Base-by-base conservation (phyloP, 495 filamentous ascomycete genomes). In the Aspergillus biplanus region DNA sequence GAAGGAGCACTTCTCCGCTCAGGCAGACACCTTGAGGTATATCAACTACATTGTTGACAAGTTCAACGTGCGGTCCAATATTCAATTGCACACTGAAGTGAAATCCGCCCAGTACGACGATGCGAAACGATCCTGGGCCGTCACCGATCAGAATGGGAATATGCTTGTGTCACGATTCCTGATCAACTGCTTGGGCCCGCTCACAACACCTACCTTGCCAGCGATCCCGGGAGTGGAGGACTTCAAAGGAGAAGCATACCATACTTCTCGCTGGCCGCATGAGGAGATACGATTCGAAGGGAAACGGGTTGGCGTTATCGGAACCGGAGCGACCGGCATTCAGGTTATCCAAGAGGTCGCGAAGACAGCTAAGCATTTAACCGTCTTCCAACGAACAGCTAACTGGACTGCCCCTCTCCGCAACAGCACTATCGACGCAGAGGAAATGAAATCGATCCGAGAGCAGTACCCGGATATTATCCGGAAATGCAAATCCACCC, bases 261-360 rank as follows among this genome's bases (percentile, higher is more conserved):
- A 87, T 61, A 77, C 83, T 0, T 80, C 82, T 2, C 76, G 79
- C 62, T 86, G 84, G 85, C 84, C 83, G 0, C 70, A 78, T 21
- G 63, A 76, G 7, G 67, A 70, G 15, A 69, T 81, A 27, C 68
- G 81, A 57, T 64, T 83, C 18, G 69, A 68, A 33, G 73, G 78
- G 52, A 84, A 85, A 70, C 68, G 73, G 7, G 69, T 78, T 27
- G 81, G 76, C 12, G 76, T 86, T 9, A 79, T 89, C 32, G 86
- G 85, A 1, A 88, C 84, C 3, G 85, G 83, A 0, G 87, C 87
- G 5, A 90, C 86, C 27, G 86, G 82, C 13, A 78, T 87, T 7
- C 86, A 89, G 61, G 74, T 82, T 50, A 76, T 75, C 16, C 82
- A 86, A 16, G 33, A 52, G 7, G 47, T 60, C 0, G 32, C 15